Conservation (phyloP, 2,329 filamentous ascomycete genomes). For the Lasiodiplodia gonubiensis region DNA sequence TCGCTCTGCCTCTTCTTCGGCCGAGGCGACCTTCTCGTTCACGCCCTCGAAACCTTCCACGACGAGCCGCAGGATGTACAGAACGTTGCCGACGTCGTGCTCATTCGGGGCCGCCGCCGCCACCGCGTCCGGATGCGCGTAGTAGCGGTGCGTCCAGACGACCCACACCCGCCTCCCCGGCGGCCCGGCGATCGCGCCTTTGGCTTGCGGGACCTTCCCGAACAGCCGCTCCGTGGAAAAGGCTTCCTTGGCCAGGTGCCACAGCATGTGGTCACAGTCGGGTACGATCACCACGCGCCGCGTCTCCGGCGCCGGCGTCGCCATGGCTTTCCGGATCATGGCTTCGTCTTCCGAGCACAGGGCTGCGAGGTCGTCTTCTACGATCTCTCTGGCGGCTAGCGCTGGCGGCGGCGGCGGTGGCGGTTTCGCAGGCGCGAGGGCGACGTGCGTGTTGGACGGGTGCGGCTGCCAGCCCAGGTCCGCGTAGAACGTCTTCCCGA, state of each 20-base stretch:
- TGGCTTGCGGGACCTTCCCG: constrained; percentile 58
- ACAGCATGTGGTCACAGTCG: constrained; percentile 67
- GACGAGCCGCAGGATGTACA: constrained; percentile 71
- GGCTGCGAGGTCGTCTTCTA: constrained; percentile 57
- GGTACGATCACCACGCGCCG: constrained; percentile 68
- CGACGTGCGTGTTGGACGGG: constrained; percentile 63
- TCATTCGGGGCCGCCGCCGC: constrained; percentile 49
- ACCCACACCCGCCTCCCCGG: constrained; percentile 66
- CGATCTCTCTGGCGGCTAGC: constrained; percentile 12
- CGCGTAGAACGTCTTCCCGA: constrained; percentile 83
- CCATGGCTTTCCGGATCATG: constrained; percentile 60
- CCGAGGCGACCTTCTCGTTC: no score
- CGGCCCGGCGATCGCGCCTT: constrained; percentile 68
- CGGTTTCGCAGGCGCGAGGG: neutral
- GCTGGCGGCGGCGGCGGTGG: neutral
- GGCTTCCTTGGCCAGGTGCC: constrained; percentile 78
- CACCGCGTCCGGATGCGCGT: constrained; percentile 44
- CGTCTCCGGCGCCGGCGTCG: constrained; percentile 34
- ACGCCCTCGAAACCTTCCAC: constrained; percentile 40
- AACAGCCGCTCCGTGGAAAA: constrained; percentile 71
- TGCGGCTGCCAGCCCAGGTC: constrained; percentile 76
- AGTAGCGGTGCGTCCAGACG: constrained; percentile 64
- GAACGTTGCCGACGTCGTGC: constrained; percentile 53
- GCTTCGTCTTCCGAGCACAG: constrained; percentile 68
- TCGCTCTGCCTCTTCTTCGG: constrained; percentile 31